Percentiles rank a stretch among this genome's conserved stretches.
Conservation (phyloP, 768 basidiomycete genomes). For the Serendipita sp. region DNA sequence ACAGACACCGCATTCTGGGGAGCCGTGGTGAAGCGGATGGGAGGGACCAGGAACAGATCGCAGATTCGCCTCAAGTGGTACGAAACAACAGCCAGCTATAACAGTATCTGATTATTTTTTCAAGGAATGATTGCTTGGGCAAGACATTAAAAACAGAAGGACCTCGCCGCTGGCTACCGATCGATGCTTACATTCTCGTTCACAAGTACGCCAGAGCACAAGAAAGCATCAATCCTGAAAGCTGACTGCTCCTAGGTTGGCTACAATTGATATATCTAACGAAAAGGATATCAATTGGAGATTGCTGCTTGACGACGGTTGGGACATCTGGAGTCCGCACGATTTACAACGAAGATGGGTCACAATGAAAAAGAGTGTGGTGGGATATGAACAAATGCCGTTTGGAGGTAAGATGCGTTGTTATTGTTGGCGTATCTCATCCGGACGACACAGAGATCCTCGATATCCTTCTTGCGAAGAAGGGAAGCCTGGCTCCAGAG, state of each 20-base stretch:
- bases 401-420: constrained; percentile 39
- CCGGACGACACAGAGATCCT: constrained; percentile 41
- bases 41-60: constrained; percentile 53
- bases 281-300: constrained; percentile 83
- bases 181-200: constrained; percentile 65
- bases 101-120: not conserved
- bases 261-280: constrained; percentile 54
- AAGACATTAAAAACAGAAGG: constrained; percentile 60
- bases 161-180: constrained; percentile 51
- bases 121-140: constrained; percentile 46
- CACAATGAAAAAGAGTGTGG: constrained; percentile 56
- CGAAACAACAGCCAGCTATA: constrained; percentile 3
- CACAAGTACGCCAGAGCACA: constrained; percentile 42
- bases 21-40: constrained; percentile 60
- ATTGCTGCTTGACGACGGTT: constrained; percentile 48
- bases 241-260: constrained; percentile 32
- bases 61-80: constrained; percentile 84
- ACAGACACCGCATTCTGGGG: constrained; percentile 65
- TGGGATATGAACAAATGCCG: constrained; percentile 65
- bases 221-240: not conserved
- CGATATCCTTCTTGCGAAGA: constrained; percentile 62
- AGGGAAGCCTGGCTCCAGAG: constrained; percentile 35
- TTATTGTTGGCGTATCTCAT: not conserved
- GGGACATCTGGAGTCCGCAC: constrained; percentile 78
- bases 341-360: constrained; percentile 63